Conservation (phyloP, 495 filamentous ascomycete genomes). For the Aspergillus sclerotiicarbonarius region DNA sequence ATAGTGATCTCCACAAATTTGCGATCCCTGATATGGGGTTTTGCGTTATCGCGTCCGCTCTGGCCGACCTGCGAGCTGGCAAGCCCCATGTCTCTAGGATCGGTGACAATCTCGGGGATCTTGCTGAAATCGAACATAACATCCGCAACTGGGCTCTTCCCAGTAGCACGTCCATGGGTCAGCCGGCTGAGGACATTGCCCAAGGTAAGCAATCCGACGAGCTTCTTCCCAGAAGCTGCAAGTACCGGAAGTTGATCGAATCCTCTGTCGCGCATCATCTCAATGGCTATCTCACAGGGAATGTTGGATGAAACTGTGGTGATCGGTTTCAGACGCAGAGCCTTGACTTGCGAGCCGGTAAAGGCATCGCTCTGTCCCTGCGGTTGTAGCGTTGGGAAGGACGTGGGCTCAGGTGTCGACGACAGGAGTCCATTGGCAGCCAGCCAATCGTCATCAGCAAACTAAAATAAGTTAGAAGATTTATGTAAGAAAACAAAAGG, state of each 20-base stretch:
- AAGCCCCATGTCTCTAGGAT: slow-evolving; percentile 61
- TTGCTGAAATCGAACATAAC: slow-evolving; percentile 95
- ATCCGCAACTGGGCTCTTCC: slow-evolving; percentile 69
- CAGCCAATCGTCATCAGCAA: slow-evolving; percentile 97
- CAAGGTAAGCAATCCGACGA: slow-evolving; percentile 89
- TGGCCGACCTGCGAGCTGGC: not conserved
- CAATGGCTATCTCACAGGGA: slow-evolving; percentile 79
- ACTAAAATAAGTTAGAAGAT: slow-evolving; percentile 42
- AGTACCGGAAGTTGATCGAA: slow-evolving; percentile 97
- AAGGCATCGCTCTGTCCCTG: slow-evolving; percentile 55
- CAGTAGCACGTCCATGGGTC: slow-evolving; percentile 71
- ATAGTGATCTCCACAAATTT: slow-evolving; percentile 92
- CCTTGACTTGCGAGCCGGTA: slow-evolving; percentile 68
- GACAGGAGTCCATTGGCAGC: slow-evolving; percentile 87
- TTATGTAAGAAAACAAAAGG: not conserved
- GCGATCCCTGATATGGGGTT: slow-evolving; percentile 42
- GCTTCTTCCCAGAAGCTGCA: slow-evolving; percentile 59
- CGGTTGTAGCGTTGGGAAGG: slow-evolving; percentile 33
- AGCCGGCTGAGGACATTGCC: slow-evolving; percentile 92
- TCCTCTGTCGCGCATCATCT: slow-evolving; percentile 94
- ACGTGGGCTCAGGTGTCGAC: slow-evolving; percentile 49
- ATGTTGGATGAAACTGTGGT: slow-evolving; percentile 71
- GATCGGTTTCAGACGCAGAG: slow-evolving; percentile 86
- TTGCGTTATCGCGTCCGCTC: slow-evolving; percentile 9
- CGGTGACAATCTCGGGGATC: slow-evolving; percentile 83